phyloP scores from a whole-genome alignment of 768 basidiomycete species.

The Ramaria rubella region DNA sequence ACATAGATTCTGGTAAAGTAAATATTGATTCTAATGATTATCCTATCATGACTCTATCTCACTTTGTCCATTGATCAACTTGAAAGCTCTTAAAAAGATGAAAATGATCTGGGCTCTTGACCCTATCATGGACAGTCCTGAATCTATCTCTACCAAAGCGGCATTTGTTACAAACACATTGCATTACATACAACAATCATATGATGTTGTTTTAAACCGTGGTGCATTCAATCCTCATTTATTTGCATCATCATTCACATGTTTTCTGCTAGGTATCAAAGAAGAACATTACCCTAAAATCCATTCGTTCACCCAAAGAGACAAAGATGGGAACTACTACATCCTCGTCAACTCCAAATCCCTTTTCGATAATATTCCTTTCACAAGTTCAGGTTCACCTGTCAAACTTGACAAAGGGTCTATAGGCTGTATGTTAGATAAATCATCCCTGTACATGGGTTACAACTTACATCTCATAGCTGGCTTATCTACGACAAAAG shows the following conservation, averaged over 20 bases:
- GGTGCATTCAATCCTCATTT: not conserved
- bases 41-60: not conserved
- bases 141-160: not conserved
- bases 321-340: not conserved
- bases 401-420: not conserved
- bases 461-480: not conserved
- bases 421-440: not conserved
- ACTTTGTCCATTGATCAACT: not conserved
- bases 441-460: not conserved
- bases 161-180: not conserved
- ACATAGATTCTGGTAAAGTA: not conserved
- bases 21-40: not conserved
- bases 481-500: not conserved
- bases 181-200: not conserved
- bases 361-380: not conserved
- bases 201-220: not conserved
- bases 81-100: not conserved
- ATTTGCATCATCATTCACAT: too few species aligned
- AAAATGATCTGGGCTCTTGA: not conserved
- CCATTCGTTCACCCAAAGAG: not conserved
- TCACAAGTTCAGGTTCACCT: not conserved
- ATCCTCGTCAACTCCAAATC: not conserved
- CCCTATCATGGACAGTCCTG: not conserved
- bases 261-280: not conserved
- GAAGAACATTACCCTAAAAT: not conserved